Conservation (phyloP, 2,329 filamentous ascomycete species). For the Cercospora sesami region DNA sequence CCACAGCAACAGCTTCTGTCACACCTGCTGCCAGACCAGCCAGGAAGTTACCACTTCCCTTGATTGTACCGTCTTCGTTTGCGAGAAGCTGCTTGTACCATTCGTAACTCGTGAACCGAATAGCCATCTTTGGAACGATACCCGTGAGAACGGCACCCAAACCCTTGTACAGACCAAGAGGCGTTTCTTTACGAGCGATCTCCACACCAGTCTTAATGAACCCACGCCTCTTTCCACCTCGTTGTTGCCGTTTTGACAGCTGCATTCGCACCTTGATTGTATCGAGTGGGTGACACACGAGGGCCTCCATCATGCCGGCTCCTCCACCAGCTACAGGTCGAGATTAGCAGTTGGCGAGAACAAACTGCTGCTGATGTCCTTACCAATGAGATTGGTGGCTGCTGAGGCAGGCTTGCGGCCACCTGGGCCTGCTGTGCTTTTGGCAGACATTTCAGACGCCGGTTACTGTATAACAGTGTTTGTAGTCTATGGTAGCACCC, state of each 20-base stretch:
- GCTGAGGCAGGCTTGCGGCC: conserved; percentile 78
- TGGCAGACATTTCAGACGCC: conserved; percentile 57
- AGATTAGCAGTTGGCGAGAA: conserved; percentile 21
- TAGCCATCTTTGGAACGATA: conserved; percentile 99
- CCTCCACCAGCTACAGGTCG: conserved; percentile 76
- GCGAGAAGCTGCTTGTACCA: conserved; percentile 85
- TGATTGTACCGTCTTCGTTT: conserved; percentile 65
- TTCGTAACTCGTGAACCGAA: conserved; percentile 97
- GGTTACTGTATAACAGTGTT: background rate
- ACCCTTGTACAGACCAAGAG: conserved; percentile 92
- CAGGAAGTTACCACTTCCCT: conserved; percentile 70
- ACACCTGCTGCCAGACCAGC: conserved; percentile 90
- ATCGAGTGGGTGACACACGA: conserved; percentile 92
- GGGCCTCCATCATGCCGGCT: conserved; percentile 98
- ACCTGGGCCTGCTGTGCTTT: conserved; percentile 56
- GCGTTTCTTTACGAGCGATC: conserved; percentile 87
- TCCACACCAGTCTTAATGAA: conserved; percentile 83
- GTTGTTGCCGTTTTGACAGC: conserved; percentile 81
- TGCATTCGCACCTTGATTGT: conserved; percentile 99
- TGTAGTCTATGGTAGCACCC: background rate
- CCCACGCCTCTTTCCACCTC: conserved; percentile 78
- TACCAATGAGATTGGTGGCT: conserved; percentile 88
- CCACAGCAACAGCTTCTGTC: conserved; percentile 92
- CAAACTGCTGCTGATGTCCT: background rate
- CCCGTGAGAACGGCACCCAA: conserved; percentile 94